Base-by-base conservation (phyloP, 2,329 filamentous ascomycete genomes). In the Beauveria pseudobassiana region DNA sequence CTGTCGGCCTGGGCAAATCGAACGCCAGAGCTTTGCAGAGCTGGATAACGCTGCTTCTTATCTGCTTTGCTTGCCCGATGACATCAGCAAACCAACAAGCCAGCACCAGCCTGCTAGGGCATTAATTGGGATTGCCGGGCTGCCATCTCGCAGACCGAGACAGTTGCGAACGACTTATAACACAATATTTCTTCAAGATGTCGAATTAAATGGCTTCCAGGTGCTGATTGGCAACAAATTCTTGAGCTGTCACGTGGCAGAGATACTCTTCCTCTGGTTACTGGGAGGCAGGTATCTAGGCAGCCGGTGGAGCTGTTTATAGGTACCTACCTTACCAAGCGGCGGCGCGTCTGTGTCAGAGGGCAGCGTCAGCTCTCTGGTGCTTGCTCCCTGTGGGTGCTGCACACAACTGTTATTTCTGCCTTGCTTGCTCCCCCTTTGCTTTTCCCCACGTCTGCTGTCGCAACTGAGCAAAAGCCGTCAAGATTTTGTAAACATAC, bases 401-500 rank as follows among this genome's bases (percentile, higher is more conserved):
- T 52, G 45, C 57, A 52, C 57, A 59, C 38, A 52, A 52, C 48
- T 52, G 49, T 59, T 59, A 57, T 62, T 59, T 62, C 55, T 62
- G 54, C 61, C 48, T 49, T 52, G 52, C 12, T 24, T 58, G 55
- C 18, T 59, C 42, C 58, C 52, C 54, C 54, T 52, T 59, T 59
- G 61, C 54, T 26, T 43, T 54, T 60, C 61, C 54, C 54, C 54
- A 62, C 61, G 61, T 50, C 54, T 46, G 42, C 42, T 20, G 49
- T 57, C 54, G 54, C 61, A 57, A 53, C 50, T 30, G 28, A 53
- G 48, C 40, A 34, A 59, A 54, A 54, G 53, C 38, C 28, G 24
- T 40, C 42, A 26, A 18, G 42, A 58, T 38, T 40, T 62, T 54
- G 40, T 46, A 28, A 30, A 58, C 42, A 18, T 51, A 45, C 28